A percentile compares a stretch with the other conserved stretches of the same genome.
These are phyloP conservation scores for Cryptococcus sp. DNA, from an alignment of 1,284 basidiomycete species.

Conservation along the genomic window DNA sequence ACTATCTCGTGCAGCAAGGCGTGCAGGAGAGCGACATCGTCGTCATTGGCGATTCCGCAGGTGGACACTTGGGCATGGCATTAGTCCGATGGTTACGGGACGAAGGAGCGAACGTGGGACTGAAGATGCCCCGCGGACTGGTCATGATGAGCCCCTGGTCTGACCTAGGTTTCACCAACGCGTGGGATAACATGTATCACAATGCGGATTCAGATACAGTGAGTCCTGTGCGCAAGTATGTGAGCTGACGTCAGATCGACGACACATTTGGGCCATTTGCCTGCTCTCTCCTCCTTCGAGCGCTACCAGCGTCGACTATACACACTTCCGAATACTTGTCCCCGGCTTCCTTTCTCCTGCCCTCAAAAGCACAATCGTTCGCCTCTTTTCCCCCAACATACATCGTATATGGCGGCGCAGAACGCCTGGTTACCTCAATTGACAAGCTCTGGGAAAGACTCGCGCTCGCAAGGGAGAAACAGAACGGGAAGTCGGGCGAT, in stretches of 20 bases:
- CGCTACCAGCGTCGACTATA: conserved; percentile 32
- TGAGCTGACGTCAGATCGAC: conserved; percentile 31
- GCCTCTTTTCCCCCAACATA: conserved; percentile 43
- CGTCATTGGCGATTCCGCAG: conserved; percentile 69
- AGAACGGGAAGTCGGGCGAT: conserved; percentile 16
- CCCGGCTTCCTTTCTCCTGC: conserved; percentile 38
- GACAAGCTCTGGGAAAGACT: conserved; percentile 35
- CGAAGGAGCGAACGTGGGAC: conserved; percentile 27
- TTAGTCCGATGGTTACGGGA: conserved; percentile 42
- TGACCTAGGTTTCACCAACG: conserved; percentile 57
- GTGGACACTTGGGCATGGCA: conserved; percentile 68
- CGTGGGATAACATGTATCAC: conserved; percentile 37
- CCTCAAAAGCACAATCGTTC: conserved; percentile 22
- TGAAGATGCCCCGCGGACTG: conserved; percentile 57
- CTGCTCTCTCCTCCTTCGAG: conserved; percentile 42
- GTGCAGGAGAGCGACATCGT: conserved; percentile 63
- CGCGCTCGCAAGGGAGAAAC: conserved; percentile 17
- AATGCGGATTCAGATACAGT: conserved; percentile 41
- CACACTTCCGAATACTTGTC: conserved; percentile 44
- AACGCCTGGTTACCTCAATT: conserved; percentile 43
- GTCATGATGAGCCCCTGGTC: conserved; percentile 64
- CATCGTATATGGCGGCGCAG: conserved; percentile 45
- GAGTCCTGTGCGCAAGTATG: conserved; percentile 6
- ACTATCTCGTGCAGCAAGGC: conserved; percentile 58
- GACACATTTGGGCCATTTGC: conserved; percentile 49